Evolutionary conservation across 2,329 filamentous ascomycete species (phyloP).

Genomic region (Calonectria pauciramosa): DNA sequence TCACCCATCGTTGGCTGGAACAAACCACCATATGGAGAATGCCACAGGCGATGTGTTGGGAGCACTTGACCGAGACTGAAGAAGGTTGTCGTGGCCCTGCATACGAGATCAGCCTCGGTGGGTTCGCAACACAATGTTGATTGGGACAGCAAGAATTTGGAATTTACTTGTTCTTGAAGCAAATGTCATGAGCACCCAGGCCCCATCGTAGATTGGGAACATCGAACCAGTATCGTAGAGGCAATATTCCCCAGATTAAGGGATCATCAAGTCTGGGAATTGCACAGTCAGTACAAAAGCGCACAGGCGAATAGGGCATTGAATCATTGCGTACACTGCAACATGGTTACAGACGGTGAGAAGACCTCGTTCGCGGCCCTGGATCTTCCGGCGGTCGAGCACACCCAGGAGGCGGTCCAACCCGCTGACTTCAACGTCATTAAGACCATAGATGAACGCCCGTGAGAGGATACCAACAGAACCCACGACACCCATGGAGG

Average conservation of each 20-base stretch:
- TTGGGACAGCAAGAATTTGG: not conserved
- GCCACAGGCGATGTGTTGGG: conserved; percentile 84
- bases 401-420: conserved; percentile 81
- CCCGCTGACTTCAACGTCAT: conserved; percentile 81
- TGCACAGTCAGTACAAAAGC: conserved; percentile 18
- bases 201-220: conserved; percentile 87
- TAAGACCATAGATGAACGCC: conserved; percentile 81
- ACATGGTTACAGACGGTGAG: conserved; percentile 75
- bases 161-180: conserved; percentile 85
- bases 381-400: conserved; percentile 78
- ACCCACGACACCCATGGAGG: conserved; percentile 82
- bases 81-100: conserved; percentile 79
- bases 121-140: not conserved
- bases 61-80: conserved; percentile 92
- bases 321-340: conserved; percentile 51
- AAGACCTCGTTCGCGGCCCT: conserved; percentile 79
- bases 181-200: conserved; percentile 94
- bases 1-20: conserved; percentile 92
- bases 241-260: conserved; percentile 91
- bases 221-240: conserved; percentile 78
- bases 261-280: conserved; percentile 92
- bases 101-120: not conserved
- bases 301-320: not conserved
- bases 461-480: conserved; percentile 78
- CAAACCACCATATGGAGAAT: conserved; percentile 85